Percentiles rank a stretch among this genome's conserved stretches.
Evolutionary conservation across 345 rosid species (phyloP).

Genomic region (Lumnitzera littorea): DNA sequence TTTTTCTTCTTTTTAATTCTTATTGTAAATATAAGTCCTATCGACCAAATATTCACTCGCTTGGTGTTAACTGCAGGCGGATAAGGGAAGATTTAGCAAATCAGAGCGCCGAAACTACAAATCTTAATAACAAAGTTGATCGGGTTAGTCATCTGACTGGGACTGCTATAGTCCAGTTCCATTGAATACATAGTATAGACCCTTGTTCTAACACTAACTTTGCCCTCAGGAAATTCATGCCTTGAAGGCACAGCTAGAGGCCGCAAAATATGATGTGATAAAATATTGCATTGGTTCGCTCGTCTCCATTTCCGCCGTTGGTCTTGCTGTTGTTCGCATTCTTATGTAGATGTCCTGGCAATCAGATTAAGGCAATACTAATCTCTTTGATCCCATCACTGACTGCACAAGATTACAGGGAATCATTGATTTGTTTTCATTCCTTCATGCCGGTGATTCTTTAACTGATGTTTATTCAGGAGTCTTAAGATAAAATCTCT

Average conservation of each 20-base stretch:
- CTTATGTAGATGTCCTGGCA: conserved; percentile 28
- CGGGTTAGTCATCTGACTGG: conserved; percentile 31
- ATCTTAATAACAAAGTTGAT: conserved; percentile 84
- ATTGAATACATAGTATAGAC: no score
- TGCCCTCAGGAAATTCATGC: conserved; percentile 71
- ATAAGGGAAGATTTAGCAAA: conserved; percentile 72
- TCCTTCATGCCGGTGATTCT: no score
- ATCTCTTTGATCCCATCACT: no score
- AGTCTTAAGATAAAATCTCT: no score
- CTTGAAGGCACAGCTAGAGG: conserved; percentile 78
- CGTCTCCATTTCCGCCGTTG: conserved; percentile 82
- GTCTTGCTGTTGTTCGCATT: conserved; percentile 77
- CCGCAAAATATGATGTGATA: conserved; percentile 78
- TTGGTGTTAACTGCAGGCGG: conserved; percentile 34
- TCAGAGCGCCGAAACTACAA: conserved; percentile 64
- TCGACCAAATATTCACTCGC: no score
- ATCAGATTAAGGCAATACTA: not conserved
- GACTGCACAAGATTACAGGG: no score
- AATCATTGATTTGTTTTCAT: no score
- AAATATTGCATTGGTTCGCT: conserved; percentile 88
- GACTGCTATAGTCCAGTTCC: no score
- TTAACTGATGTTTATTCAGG: no score
- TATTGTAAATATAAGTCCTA: no score
- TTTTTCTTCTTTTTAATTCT: not conserved
- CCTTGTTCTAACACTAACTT: not conserved